Evolutionary conservation across 1,139 yeast species (phyloP).

Genomic region (Yamadazyma spencermartinsiae): DNA sequence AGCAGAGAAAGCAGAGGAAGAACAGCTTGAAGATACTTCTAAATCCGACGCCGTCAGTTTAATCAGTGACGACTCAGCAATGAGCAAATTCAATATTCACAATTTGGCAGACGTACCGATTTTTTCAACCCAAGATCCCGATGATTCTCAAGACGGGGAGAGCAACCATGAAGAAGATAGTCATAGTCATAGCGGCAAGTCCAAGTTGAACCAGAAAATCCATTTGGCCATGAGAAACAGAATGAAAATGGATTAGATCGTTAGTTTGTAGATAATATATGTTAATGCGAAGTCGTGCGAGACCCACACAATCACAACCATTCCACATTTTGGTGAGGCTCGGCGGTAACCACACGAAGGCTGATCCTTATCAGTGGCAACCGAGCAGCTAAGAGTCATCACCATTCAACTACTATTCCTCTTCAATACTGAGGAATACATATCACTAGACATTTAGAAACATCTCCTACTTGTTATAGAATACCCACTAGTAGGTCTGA

Average conservation of each 20-base stretch:
- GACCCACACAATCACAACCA: too few relatives aligned
- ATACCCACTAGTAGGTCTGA: too few relatives aligned
- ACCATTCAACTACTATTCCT: not conserved
- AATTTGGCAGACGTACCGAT: constrained; percentile 8
- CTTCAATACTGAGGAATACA: too few relatives aligned
- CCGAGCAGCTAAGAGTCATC: not conserved
- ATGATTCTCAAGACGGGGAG: constrained; percentile 48
- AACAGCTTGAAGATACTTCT: not conserved
- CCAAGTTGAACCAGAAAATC: constrained; percentile 7
- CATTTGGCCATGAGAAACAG: constrained; percentile 12
- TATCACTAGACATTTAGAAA: too few relatives aligned
- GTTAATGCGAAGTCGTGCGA: not conserved
- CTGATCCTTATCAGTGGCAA: constrained; percentile 10
- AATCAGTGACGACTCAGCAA: constrained; percentile 22
- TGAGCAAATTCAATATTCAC: constrained; percentile 3
- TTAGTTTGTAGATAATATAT: not conserved
- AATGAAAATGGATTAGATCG: constrained; percentile 7
- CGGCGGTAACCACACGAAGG: not conserved
- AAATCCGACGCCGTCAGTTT: constrained; percentile 4
- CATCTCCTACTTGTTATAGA: too few relatives aligned
- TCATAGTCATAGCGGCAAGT: constrained; percentile 8
- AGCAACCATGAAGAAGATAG: constrained; percentile 20
- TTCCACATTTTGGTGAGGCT: constrained; percentile 1
- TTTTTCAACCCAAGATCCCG: constrained; percentile 21
- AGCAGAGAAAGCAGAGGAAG: too few relatives aligned